Evolutionary conservation across 2,329 filamentous ascomycete species (phyloP), one percentile per base, ranked within the genome.

Genomic region (Proliferodiscus dingleyae): DNA sequence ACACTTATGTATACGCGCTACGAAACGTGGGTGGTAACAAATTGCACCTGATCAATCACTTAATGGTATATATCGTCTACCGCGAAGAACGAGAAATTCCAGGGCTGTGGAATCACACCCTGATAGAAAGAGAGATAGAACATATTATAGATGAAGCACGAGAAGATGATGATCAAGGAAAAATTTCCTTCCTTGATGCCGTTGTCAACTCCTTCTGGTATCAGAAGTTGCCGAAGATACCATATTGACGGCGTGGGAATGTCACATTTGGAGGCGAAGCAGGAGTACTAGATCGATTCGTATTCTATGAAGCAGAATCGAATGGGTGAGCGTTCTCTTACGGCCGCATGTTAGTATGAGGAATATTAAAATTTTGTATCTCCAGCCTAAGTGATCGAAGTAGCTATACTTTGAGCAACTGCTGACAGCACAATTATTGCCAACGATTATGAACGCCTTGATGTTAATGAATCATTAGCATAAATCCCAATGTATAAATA

Each of bases 21-120:
- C 40, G 42, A 33, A 55, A 61, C 48, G 50, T 46, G 10, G 50
- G 52, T 1, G 49, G 50, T 18, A 37, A 56, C 32, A 58, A 42
- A 37, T 10, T 49, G 26, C 37, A 44, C 5, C 45, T 50, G 10
- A 40, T 57, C 9, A 50, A 49, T 24, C 46, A 54, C 30, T 8
- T 58, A 23, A 51, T n/a, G 23, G 15, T 16, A 11, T 11, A 7
- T 42, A 23, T 26, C 2, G 16, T 16, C 1, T n/a, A 2, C 16
- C 5, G 16, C 16, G 32, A 11, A 34, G 10, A 16, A 3, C 11
- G 15, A 10, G 28, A 30, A 30, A 11, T 5, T 15, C 8, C 9
- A n/a, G n/a, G n/a, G n/a, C n/a, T n/a, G n/a, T n/a, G 2, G 13
- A n/a, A n/a, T 34, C 19, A 16, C 9, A 10, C n/a, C 11, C 4